These are phyloP conservation scores for Pseudozyma hubeiensis DNA, from an alignment of 1,284 basidiomycete genomes.

Conservation along the genomic window DNA sequence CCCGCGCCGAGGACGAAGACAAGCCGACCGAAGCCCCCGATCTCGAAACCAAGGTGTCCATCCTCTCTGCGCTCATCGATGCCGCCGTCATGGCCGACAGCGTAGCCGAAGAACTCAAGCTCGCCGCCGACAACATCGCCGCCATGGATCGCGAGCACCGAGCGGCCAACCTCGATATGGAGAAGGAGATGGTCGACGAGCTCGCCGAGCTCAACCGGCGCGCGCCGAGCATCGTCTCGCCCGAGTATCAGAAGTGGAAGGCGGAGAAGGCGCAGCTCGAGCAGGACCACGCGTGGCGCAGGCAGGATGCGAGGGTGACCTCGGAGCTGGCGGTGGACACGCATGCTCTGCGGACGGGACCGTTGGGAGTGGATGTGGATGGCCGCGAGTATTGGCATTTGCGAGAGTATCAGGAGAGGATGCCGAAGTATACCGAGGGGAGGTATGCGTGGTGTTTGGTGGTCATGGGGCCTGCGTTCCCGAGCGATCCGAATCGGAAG, in stretches of 20 bases:
- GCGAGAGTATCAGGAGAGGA: conserved; percentile 53
- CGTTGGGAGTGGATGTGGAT: conserved; percentile 49
- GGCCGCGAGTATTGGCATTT: conserved; percentile 59
- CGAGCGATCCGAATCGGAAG: conserved; percentile 12
- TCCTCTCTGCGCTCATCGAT: conserved; percentile 40
- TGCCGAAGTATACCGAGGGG: conserved; percentile 51
- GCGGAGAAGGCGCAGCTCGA: conserved; percentile 34
- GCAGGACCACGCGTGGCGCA: conserved; percentile 34
- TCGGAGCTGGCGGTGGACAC: conserved; percentile 32
- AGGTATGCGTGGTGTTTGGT: conserved; percentile 55
- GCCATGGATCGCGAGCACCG: conserved; percentile 25
- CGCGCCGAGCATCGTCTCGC: conserved; percentile 43
- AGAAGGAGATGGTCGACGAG: conserved; percentile 45
- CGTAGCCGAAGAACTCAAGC: conserved; percentile 44
- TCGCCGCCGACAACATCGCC: conserved; percentile 26
- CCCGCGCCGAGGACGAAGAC: conserved; percentile 6
- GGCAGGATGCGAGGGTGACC: conserved; percentile 27
- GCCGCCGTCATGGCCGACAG: conserved; percentile 41
- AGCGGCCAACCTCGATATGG: conserved; percentile 25
- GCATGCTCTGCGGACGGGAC: conserved; percentile 49
- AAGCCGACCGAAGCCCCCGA: conserved; percentile 19
- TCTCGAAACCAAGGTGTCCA: conserved; percentile 45
- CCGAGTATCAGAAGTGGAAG: conserved; percentile 45
- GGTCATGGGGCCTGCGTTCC: conserved; percentile 37
- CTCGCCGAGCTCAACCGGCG: conserved; percentile 49